These are phyloP conservation scores for Cercospora sp. DNA, from an alignment of 2,329 filamentous ascomycete species.

Conservation along the genomic window DNA sequence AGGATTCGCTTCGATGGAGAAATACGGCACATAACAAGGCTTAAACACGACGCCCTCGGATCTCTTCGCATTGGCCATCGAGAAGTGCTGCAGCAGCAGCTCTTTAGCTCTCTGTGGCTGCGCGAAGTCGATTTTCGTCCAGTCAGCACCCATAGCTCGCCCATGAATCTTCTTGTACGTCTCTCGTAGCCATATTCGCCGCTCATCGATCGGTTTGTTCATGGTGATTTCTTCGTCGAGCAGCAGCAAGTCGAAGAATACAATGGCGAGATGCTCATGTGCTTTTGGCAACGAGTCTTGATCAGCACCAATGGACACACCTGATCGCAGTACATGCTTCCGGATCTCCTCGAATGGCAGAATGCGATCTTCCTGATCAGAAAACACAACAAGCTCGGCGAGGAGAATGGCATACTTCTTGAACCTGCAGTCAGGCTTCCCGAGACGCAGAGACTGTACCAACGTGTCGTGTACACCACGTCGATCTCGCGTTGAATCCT, in stretches of 20 bases:
- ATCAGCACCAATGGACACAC: conserved; percentile 65
- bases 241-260: conserved; percentile 62
- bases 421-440: conserved; percentile 59
- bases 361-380: conserved; percentile 63
- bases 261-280: conserved; percentile 60
- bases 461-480: conserved; percentile 63
- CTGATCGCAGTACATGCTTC: conserved; percentile 74
- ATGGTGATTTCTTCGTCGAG: conserved; percentile 57
- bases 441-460: conserved; percentile 63
- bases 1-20: conserved; percentile 44
- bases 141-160: conserved; percentile 65
- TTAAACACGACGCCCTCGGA: conserved; percentile 83
- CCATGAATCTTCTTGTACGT: conserved; percentile 60
- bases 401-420: conserved; percentile 72
- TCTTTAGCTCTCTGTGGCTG: conserved; percentile 48
- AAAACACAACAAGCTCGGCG: conserved; percentile 79
- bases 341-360: conserved; percentile 79
- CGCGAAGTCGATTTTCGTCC: conserved; percentile 67
- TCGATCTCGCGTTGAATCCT: conserved; percentile 78
- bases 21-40: conserved; percentile 72
- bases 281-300: conserved; percentile 63
- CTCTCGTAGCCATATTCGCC: conserved; percentile 60
- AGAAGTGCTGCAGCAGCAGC: conserved; percentile 64
- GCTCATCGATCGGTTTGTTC: conserved; percentile 57
- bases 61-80: conserved; percentile 62